These are phyloP conservation scores for Dictyostelium intermedium DNA, from an alignment of 78 protist species.

Conservation along the genomic window DNA sequence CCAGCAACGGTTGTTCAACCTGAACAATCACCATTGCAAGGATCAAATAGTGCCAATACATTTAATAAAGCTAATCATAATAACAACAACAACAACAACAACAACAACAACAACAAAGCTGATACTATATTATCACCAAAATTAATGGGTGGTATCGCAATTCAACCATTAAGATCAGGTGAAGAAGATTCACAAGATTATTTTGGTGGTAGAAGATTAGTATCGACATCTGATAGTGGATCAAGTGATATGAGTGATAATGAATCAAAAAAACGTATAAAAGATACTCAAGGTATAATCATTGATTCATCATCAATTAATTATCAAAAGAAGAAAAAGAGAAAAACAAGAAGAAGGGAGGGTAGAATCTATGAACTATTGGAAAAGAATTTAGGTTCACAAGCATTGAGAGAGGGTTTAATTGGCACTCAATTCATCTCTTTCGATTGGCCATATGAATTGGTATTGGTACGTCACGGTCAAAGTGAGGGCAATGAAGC, in stretches of 20 bases:
- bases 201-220: constrained; percentile 49
- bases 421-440: neutral
- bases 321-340: neutral
- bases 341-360: neutral
- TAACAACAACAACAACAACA: neutral
- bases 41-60: neutral
- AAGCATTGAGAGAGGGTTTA: neutral
- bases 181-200: neutral
- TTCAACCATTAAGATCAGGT: neutral
- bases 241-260: constrained; percentile 47
- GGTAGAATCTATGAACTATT: constrained; percentile 57
- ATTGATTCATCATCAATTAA: neutral
- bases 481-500: constrained; percentile 83
- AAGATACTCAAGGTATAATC: neutral
- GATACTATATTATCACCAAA: neutral
- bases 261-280: constrained; percentile 8
- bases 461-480: constrained; percentile 78
- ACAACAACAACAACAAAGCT: neutral
- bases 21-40: neutral
- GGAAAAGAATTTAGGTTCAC: constrained; percentile 27
- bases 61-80: neutral
- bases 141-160: neutral
- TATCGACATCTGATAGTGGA: constrained; percentile 3
- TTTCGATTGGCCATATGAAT: constrained; percentile 80
- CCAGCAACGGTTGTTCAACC: neutral